Conservation (phyloP, 2,329 filamentous ascomycete genomes). For the Dactylellina parvicollis region DNA sequence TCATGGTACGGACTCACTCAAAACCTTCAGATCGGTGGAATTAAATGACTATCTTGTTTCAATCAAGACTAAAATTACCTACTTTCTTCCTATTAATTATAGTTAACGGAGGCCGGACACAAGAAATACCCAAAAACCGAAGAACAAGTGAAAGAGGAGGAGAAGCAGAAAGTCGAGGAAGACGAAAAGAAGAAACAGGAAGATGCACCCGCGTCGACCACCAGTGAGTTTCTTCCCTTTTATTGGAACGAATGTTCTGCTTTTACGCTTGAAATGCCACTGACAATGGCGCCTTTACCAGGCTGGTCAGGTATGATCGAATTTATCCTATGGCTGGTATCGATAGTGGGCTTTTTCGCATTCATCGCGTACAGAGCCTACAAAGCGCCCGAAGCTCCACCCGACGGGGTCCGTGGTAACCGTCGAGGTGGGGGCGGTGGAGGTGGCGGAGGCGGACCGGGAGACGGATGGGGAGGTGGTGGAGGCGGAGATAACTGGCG, state of each 20-base stretch:
- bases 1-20: slow-evolving; percentile 51
- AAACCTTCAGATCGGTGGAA: background rate
- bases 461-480: slow-evolving; percentile 48
- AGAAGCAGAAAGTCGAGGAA: slow-evolving; percentile 30
- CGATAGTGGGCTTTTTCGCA: slow-evolving; percentile 46
- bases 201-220: background rate
- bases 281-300: background rate
- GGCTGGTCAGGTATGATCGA: slow-evolving; percentile 49
- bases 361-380: slow-evolving; percentile 46
- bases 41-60: background rate
- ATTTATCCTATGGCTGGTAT: slow-evolving; percentile 43
- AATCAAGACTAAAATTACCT: background rate
- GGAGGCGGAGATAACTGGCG: slow-evolving; percentile 48
- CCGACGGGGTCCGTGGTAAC: slow-evolving; percentile 18
- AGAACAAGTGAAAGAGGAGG: slow-evolving; percentile 27
- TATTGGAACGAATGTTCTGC: background rate
- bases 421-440: slow-evolving; percentile 28
- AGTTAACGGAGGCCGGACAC: slow-evolving; percentile 52
- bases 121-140: slow-evolving; percentile 49
- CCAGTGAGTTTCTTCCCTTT: slow-evolving; percentile 2
- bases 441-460: slow-evolving; percentile 33
- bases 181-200: slow-evolving; percentile 33
- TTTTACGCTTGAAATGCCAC: background rate
- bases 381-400: slow-evolving; percentile 33
- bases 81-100: background rate